A percentile compares a stretch with the other conserved stretches of the same genome.
phyloP scores from a whole-genome alignment of 2,329 filamentous ascomycete genomes.

The Colletotrichum agaves region DNA sequence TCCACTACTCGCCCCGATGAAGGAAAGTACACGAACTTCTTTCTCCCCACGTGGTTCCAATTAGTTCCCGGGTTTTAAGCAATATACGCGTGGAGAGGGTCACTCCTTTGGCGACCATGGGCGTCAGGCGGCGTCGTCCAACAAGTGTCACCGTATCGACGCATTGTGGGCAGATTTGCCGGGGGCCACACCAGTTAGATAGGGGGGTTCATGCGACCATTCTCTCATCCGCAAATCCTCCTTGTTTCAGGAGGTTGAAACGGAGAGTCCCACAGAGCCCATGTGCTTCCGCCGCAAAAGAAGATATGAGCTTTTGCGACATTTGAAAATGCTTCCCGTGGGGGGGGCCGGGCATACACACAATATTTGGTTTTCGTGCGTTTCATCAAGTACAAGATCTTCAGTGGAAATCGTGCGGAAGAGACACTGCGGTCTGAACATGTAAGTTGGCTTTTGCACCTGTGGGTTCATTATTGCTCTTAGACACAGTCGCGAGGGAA shows the following conservation, averaged over 20 bases:
- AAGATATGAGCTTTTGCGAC: conserved; percentile 1
- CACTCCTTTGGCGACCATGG: background rate
- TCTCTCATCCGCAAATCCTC: conserved; percentile 15
- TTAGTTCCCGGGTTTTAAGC: too few species aligned
- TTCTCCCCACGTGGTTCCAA: too few species aligned
- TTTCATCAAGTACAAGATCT: background rate
- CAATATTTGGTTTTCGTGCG: background rate
- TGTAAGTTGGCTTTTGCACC: too few species aligned
- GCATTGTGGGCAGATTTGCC: conserved; percentile 10
- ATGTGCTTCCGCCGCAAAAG: conserved; percentile 20
- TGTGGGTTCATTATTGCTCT: too few species aligned
- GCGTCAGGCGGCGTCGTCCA: conserved; percentile 1
- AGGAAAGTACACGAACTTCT: background rate
- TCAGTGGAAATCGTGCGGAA: background rate
- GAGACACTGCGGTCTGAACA: too few species aligned
- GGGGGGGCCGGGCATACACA: background rate
- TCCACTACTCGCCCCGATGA: too few species aligned
- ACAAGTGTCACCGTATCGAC: background rate
- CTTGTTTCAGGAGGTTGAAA: conserved; percentile 37
- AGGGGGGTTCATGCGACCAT: conserved; percentile 21
- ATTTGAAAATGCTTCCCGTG: background rate
- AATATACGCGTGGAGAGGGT: too few species aligned
- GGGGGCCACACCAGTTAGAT: background rate
- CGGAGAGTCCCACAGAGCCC: conserved; percentile 8
- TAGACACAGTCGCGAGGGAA: background rate